Conservation (phyloP, 2,329 filamentous ascomycete species). For the Trichoderma atrobrunneum region DNA sequence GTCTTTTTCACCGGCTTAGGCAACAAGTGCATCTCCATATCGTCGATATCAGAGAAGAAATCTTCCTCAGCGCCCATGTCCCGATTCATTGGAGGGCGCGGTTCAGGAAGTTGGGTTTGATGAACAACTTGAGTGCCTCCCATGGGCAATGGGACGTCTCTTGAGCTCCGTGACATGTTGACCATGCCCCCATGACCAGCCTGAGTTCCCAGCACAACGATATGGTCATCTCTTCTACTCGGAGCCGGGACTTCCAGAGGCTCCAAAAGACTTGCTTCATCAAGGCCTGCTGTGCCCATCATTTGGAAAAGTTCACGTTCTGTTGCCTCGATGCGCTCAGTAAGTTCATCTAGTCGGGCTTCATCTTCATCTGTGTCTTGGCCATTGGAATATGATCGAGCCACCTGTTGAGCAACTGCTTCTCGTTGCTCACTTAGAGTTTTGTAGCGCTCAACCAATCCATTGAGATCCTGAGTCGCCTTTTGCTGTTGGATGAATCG, state of each 20-base stretch:
- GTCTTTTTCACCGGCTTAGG: conserved; percentile 17
- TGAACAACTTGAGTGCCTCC: conserved; percentile 48
- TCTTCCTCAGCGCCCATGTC: conserved; percentile 30
- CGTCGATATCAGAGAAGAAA: conserved; percentile 32
- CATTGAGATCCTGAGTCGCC: conserved; percentile 40
- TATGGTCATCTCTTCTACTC: conserved; percentile 20
- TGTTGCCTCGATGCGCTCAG: conserved; percentile 42
- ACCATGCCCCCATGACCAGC: conserved; percentile 30
- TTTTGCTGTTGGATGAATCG: conserved; percentile 45
- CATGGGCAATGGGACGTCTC: conserved; percentile 31
- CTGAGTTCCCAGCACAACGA: conserved; percentile 47
- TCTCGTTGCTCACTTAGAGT: conserved; percentile 45
- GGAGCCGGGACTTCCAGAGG: conserved; percentile 19
- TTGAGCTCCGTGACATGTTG: conserved; percentile 34
- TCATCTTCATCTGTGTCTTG: conserved; percentile 54
- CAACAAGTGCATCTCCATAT: conserved; percentile 25
- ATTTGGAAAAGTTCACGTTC: conserved; percentile 42
- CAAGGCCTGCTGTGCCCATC: conserved; percentile 46
- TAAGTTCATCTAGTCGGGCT: conserved; percentile 47
- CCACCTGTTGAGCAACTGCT: conserved; percentile 45
- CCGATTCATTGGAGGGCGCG: conserved; percentile 13
- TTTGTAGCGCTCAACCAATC: conserved; percentile 43
- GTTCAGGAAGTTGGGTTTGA: conserved; percentile 47
- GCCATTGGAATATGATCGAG: conserved; percentile 49
- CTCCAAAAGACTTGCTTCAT: conserved; percentile 40